These are phyloP conservation scores for Pichia ethanolica DNA, from an alignment of 805 yeast genomes.

Conservation along the genomic window DNA sequence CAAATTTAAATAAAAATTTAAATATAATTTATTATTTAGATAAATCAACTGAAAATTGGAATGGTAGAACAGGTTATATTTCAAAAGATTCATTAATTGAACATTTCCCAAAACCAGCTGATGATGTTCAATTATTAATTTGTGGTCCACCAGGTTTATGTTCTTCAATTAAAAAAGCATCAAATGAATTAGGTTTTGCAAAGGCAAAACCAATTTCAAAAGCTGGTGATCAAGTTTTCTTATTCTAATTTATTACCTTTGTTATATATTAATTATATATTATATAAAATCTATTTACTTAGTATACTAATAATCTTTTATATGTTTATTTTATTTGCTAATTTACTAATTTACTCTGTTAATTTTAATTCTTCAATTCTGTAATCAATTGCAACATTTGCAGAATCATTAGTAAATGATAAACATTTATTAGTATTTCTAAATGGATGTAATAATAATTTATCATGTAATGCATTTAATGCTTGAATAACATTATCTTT, in stretches of 20 bases:
- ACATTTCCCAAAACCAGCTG: constrained; percentile 53
- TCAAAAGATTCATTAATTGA: constrained; percentile 64
- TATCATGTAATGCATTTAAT: constrained; percentile 74
- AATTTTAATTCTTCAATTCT: constrained; percentile 40
- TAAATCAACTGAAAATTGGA: constrained; percentile 66
- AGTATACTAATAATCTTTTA: no score
- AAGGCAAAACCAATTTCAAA: constrained; percentile 87
- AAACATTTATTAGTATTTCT: constrained; percentile 14
- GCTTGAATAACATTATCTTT: constrained; percentile 80
- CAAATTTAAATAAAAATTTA: constrained; percentile 50
- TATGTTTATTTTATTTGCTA: neutral
- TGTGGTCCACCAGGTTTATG: constrained; percentile 97
- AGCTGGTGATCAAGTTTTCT: constrained; percentile 84
- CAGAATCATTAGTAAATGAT: constrained; percentile 16
- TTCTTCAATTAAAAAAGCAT: constrained; percentile 73
- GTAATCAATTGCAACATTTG: constrained; percentile 33
- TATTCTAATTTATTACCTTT: constrained; percentile 42
- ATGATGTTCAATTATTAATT: constrained; percentile 61
- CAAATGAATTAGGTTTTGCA: constrained; percentile 62
- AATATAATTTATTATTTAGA: constrained; percentile 69
- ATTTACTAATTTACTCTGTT: constrained; percentile 13
- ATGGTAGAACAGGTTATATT: constrained; percentile 71
- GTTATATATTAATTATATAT: neutral
- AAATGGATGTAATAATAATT: constrained; percentile 46
- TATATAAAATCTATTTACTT: neutral